These are phyloP conservation scores for Neurospora pannonica DNA, from an alignment of 495 filamentous ascomycete species.

Conservation along the genomic window DNA sequence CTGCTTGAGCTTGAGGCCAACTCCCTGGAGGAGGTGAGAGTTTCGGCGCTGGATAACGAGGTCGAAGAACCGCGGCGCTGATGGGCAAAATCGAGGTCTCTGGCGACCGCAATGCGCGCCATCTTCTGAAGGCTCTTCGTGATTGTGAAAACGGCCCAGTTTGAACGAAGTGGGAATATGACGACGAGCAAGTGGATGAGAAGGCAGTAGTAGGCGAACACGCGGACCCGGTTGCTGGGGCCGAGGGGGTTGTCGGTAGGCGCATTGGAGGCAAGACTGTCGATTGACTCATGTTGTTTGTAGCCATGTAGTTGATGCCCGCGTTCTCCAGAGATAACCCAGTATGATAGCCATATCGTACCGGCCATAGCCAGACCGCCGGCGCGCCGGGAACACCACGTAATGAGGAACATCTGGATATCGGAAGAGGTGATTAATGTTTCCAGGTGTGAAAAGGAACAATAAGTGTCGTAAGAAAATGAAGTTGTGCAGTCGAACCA, in stretches of 20 bases:
- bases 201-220: conserved; percentile 44
- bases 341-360: conserved; percentile 34
- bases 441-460: not conserved
- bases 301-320: conserved; percentile 33
- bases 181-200: conserved; percentile 44
- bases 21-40: conserved; percentile 37
- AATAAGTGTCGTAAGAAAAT: not conserved
- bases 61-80: conserved; percentile 40
- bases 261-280: conserved; percentile 28
- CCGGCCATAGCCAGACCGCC: conserved; percentile 41
- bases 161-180: conserved; percentile 43
- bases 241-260: conserved; percentile 25
- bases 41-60: conserved; percentile 42
- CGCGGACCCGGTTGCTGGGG: conserved; percentile 26
- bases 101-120: conserved; percentile 28
- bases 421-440: not conserved
- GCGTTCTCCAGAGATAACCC: conserved; percentile 36
- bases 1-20: conserved; percentile 36
- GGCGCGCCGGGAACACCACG: conserved; percentile 37
- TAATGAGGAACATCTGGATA: conserved; percentile 35
- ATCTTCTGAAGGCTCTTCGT: conserved; percentile 30
- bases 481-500: not conserved
- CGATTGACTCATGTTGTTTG: conserved; percentile 30
- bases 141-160: conserved; percentile 42
- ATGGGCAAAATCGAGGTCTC: conserved; percentile 34